Conservation (phyloP, 2,329 filamentous ascomycete species). For the Pseudopyrenochaeta lycopersici region DNA sequence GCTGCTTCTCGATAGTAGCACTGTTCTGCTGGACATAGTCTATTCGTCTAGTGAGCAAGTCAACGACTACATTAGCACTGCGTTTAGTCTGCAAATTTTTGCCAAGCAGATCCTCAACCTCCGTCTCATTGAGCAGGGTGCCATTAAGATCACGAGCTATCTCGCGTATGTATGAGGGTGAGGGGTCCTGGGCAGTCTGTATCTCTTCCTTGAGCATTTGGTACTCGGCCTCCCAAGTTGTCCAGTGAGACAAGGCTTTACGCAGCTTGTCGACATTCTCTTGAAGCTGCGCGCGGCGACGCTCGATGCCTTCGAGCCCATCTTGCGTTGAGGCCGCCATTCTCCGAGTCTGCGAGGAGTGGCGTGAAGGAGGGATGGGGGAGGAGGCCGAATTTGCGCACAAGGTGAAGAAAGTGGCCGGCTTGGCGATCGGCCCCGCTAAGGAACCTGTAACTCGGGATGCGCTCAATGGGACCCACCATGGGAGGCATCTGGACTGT, state of each 20-base stretch:
- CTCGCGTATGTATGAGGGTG: constrained; percentile 40
- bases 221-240: constrained; percentile 90
- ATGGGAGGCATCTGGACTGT: too few species aligned
- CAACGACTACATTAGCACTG: constrained; percentile 69
- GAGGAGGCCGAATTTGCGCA: constrained; percentile 14
- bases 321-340: constrained; percentile 50
- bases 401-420: constrained; percentile 8
- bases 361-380: constrained; percentile 1
- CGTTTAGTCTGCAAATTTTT: constrained; percentile 56
- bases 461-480: not conserved
- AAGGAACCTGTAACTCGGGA: constrained; percentile 10
- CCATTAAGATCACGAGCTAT: constrained; percentile 69
- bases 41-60: constrained; percentile 76
- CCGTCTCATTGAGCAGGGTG: constrained; percentile 69
- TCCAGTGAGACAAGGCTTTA: constrained; percentile 85
- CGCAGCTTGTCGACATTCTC: constrained; percentile 77
- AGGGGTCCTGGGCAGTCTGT: constrained; percentile 49
- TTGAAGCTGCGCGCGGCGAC: constrained; percentile 78
- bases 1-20: constrained; percentile 74
- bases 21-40: constrained; percentile 92
- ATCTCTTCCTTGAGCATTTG: constrained; percentile 88
- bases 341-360: not conserved
- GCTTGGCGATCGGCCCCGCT: constrained; percentile 31
- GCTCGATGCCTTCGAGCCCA: constrained; percentile 74
- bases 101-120: constrained; percentile 65